Percentiles rank a stretch among this genome's conserved stretches.
These are phyloP conservation scores for Malassezia sp. DNA, from an alignment of 1,284 basidiomycete species.

Conservation along the genomic window DNA sequence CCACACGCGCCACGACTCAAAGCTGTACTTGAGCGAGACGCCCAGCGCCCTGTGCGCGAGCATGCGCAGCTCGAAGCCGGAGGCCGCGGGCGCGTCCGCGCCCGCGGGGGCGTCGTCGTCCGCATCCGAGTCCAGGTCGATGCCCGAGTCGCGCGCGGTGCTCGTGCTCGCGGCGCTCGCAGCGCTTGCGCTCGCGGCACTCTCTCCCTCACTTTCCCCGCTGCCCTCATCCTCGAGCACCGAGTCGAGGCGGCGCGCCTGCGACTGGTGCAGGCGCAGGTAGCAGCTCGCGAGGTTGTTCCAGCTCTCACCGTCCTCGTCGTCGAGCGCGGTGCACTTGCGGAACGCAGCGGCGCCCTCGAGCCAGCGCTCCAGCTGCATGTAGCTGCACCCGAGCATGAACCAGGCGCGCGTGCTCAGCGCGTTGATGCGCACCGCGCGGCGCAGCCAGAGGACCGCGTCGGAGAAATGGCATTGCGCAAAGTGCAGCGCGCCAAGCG, in stretches of 20 bases:
- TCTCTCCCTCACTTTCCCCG: not conserved
- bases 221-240: constrained; percentile 11
- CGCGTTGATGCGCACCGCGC: constrained; percentile 77
- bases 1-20: constrained; percentile 97
- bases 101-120: constrained; percentile 4
- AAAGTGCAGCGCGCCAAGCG: constrained; percentile 74
- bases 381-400: constrained; percentile 77
- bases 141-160: constrained; percentile 13
- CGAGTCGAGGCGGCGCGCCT: constrained; percentile 13
- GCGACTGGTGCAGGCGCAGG: constrained; percentile 49
- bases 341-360: constrained; percentile 72
- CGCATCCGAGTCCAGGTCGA: constrained; percentile 4
- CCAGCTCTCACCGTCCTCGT: constrained; percentile 96
- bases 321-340: constrained; percentile 76
- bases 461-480: constrained; percentile 57
- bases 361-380: constrained; percentile 62
- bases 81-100: not conserved
- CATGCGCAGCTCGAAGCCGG: constrained; percentile 57
- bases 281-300: constrained; percentile 93
- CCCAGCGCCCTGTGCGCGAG: constrained; percentile 89
- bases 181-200: constrained; percentile 5
- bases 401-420: constrained; percentile 83
- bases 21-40: constrained; percentile 69
- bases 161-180: constrained; percentile 1
- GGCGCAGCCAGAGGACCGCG: constrained; percentile 56